These are phyloP conservation scores for Endocalyx cinctus DNA, from an alignment of 2,329 filamentous ascomycete genomes.

Conservation along the genomic window DNA sequence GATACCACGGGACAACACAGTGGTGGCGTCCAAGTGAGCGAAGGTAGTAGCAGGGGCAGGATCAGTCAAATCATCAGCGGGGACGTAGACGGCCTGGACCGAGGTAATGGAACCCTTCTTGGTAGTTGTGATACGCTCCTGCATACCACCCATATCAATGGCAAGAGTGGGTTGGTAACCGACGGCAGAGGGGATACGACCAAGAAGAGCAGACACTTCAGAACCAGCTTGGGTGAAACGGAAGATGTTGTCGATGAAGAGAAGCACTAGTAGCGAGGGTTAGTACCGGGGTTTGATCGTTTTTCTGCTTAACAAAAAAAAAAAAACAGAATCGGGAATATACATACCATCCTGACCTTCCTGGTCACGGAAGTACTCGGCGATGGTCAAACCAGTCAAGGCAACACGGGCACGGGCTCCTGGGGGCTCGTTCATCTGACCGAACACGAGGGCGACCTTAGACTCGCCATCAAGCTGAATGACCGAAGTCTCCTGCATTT, in stretches of 20 bases:
- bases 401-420: constrained; percentile 99
- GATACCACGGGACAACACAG: constrained; percentile 99
- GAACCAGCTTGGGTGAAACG: constrained; percentile 99
- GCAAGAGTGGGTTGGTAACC: constrained; percentile 99
- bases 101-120: constrained; percentile 99
- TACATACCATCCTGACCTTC: constrained; percentile 79
- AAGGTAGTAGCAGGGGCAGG: constrained; percentile 99
- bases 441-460: constrained; percentile 98
- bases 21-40: constrained; percentile 99
- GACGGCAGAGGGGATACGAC: constrained; percentile 99
- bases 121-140: constrained; percentile 99
- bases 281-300: not conserved
- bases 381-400: constrained; percentile 79
- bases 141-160: constrained; percentile 99
- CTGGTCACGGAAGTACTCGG: constrained; percentile 74
- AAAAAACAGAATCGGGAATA: not conserved
- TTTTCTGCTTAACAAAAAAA: too few species aligned
- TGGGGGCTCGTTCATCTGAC: constrained; percentile 99
- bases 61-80: constrained; percentile 99
- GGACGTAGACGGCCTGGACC: constrained; percentile 99
- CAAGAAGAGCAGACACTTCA: constrained; percentile 97
- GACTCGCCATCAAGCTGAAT: constrained; percentile 99
- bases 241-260: constrained; percentile 99
- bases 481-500: constrained; percentile 99
- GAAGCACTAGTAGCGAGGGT: constrained; percentile 60